Evolutionary conservation across 306 rosid genomes (phyloP).

Genomic region (Prunus dulcis): DNA sequence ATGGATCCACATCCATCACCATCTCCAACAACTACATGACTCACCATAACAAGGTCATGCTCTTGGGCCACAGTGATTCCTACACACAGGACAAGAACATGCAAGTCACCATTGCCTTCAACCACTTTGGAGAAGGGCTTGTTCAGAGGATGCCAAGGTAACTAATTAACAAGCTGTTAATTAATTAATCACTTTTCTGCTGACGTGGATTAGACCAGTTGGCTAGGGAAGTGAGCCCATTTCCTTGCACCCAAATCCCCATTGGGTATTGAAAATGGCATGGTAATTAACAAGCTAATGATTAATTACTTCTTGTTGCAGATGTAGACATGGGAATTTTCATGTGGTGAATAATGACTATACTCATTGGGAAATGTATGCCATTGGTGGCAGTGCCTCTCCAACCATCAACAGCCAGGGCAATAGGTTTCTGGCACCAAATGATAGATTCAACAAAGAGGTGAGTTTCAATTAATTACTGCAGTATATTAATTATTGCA

Average conservation of each 20-base stretch:
- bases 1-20: slow-evolving; percentile 80
- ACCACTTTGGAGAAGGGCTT: slow-evolving; percentile 94
- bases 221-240: no score
- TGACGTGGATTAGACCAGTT: no score
- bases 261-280: background rate
- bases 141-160: slow-evolving; percentile 82
- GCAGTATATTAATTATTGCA: background rate
- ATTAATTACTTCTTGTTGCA: slow-evolving; percentile 27
- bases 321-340: slow-evolving; percentile 90
- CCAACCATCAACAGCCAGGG: slow-evolving; percentile 97
- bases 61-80: slow-evolving; percentile 84
- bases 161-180: background rate
- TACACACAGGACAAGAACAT: slow-evolving; percentile 67
- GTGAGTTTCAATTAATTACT: slow-evolving; percentile 24
- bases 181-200: no score
- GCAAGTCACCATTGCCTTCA: slow-evolving; percentile 93
- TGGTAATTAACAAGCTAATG: background rate
- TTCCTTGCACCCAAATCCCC: no score
- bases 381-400: slow-evolving; percentile 87
- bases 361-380: slow-evolving; percentile 84
- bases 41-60: slow-evolving; percentile 91
- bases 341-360: slow-evolving; percentile 98
- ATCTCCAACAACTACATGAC: slow-evolving; percentile 78
- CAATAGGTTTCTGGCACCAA: slow-evolving; percentile 79
- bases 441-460: slow-evolving; percentile 59